These are phyloP conservation scores for Chaetomidium leptoderma DNA, from an alignment of 495 filamentous ascomycete genomes.

Conservation along the genomic window DNA sequence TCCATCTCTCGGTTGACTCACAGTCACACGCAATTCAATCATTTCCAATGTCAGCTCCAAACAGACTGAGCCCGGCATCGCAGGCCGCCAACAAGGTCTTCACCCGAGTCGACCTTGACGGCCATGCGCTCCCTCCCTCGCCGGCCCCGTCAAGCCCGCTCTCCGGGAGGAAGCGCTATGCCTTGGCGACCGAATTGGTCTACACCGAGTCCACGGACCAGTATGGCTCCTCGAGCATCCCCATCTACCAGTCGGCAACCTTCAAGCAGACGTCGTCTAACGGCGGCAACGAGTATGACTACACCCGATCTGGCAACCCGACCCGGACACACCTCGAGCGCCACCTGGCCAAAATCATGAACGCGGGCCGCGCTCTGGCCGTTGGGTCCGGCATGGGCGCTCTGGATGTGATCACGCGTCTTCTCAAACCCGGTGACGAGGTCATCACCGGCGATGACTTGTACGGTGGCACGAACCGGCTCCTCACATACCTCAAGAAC, in stretches of 20 bases:
- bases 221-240: constrained; percentile 89
- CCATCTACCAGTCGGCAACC: constrained; percentile 97
- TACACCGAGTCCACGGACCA: constrained; percentile 94
- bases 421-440: constrained; percentile 90
- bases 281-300: constrained; percentile 88
- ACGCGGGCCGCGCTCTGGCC: constrained; percentile 81
- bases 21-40: background rate
- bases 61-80: constrained; percentile 25
- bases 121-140: constrained; percentile 87
- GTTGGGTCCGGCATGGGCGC: constrained; percentile 97
- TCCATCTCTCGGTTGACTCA: constrained; percentile 8
- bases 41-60: constrained; percentile 35
- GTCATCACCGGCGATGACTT: constrained; percentile 95
- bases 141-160: constrained; percentile 89
- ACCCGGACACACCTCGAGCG: constrained; percentile 94
- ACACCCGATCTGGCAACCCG: constrained; percentile 94
- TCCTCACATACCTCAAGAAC: constrained; percentile 84
- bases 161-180: constrained; percentile 74
- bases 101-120: constrained; percentile 73
- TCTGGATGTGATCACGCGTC: constrained; percentile 91
- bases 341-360: constrained; percentile 98
- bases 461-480: constrained; percentile 91
- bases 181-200: constrained; percentile 90
- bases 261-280: constrained; percentile 86
- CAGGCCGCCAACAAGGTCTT: constrained; percentile 61